Evolutionary conservation across 768 basidiomycete species (phyloP).

Genomic region (Kwoniella dejecticola): DNA sequence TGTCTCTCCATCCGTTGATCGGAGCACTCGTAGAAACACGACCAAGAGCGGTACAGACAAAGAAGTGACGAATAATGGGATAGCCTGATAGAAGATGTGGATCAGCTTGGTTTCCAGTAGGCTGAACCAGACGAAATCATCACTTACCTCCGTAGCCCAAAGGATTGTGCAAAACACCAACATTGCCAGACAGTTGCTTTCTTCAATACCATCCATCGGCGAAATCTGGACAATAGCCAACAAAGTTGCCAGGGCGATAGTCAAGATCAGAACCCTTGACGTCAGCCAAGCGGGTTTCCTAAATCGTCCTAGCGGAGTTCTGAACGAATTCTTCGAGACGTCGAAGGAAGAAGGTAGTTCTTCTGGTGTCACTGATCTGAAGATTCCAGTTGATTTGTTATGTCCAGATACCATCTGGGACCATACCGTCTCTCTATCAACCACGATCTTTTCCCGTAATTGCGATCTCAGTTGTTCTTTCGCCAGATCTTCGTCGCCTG

Average conservation of each 20-base stretch:
- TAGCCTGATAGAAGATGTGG: slow-evolving; percentile 68
- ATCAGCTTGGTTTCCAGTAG: background rate
- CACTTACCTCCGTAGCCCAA: slow-evolving; percentile 90
- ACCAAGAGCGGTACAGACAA: slow-evolving; percentile 83
- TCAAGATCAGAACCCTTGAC: slow-evolving; percentile 64
- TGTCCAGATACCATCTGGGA: slow-evolving; percentile 64
- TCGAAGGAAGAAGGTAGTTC: slow-evolving; percentile 58
- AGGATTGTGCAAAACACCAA: slow-evolving; percentile 85
- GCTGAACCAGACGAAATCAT: background rate
- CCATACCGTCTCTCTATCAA: slow-evolving; percentile 98
- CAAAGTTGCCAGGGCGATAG: slow-evolving; percentile 63
- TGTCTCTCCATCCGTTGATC: slow-evolving; percentile 61
- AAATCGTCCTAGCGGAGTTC: slow-evolving; percentile 69
- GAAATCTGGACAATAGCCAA: slow-evolving; percentile 63
- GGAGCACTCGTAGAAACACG: slow-evolving; percentile 78
- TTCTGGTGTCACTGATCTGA: slow-evolving; percentile 56
- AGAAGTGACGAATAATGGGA: slow-evolving; percentile 96
- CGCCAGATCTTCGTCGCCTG: slow-evolving; percentile 69
- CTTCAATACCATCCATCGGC: slow-evolving; percentile 66
- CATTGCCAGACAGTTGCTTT: slow-evolving; percentile 87
- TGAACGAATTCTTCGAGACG: slow-evolving; percentile 59
- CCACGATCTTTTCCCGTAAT: slow-evolving; percentile 83
- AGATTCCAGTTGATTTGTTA: slow-evolving; percentile 61
- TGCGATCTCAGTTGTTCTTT: slow-evolving; percentile 80
- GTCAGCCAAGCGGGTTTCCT: slow-evolving; percentile 61